phyloP scores from a whole-genome alignment of 1,284 basidiomycete genomes.

The Rhodotorula sp. region DNA sequence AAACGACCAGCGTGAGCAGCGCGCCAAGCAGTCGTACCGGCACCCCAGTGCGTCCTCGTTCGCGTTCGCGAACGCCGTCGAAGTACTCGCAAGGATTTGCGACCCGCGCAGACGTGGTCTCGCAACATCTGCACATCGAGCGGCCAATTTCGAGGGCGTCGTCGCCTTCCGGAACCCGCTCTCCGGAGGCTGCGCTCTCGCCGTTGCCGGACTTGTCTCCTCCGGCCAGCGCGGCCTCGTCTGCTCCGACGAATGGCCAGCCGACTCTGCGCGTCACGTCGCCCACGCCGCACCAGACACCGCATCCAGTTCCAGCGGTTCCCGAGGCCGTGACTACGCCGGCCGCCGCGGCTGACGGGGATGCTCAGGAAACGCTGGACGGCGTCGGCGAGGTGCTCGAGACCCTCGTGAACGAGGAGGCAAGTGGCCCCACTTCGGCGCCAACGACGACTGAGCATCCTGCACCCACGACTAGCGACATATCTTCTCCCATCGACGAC shows the following conservation, averaged over 20 bases:
- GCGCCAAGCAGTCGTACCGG: background rate
- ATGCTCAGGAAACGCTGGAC: conserved; percentile 18
- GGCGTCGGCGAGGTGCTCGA: conserved; percentile 28
- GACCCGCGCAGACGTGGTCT: conserved; percentile 29
- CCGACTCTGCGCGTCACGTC: conserved; percentile 23
- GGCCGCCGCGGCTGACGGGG: background rate
- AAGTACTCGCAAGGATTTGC: conserved; percentile 11
- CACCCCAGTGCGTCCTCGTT: conserved; percentile 5
- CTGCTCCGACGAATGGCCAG: background rate
- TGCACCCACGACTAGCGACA: conserved; percentile 11
- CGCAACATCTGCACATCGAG: conserved; percentile 40
- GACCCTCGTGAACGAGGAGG: conserved; percentile 12
- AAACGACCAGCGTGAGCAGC: conserved; percentile 8
- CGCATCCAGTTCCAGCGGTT: conserved; percentile 3
- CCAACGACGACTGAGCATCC: conserved; percentile 6
- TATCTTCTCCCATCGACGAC: conserved; percentile 18
- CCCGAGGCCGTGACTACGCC: conserved; percentile 5
- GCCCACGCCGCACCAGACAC: conserved; percentile 30
- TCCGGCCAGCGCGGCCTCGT: background rate
- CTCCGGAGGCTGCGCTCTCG: conserved; percentile 7
- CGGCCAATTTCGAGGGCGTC: conserved; percentile 5
- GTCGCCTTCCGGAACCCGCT: conserved; percentile 11
- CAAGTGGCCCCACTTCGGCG: background rate
- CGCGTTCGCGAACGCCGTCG: background rate
- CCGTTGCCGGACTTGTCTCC: conserved; percentile 17